These are phyloP conservation scores for Phylloporus arenicola DNA, from an alignment of 768 basidiomycete genomes.

Conservation along the genomic window DNA sequence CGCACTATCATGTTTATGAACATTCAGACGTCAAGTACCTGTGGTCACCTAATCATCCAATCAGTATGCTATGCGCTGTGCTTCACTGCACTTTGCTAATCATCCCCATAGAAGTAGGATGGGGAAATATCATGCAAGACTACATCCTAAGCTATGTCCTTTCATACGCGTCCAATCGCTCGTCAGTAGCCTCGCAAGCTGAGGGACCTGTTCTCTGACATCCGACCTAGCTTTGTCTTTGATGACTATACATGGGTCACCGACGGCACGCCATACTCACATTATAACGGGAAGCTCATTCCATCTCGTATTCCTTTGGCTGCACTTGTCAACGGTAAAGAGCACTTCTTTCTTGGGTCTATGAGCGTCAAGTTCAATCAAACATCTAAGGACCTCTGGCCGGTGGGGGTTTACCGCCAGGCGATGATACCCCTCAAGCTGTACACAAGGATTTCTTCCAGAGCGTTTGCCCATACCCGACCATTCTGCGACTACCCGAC, in stretches of 20 bases:
- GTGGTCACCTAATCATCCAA: conserved; percentile 43
- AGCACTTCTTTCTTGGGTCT: not conserved
- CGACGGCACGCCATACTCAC: conserved; percentile 31
- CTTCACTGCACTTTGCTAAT: not conserved
- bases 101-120: conserved; percentile 27
- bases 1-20: conserved; percentile 36
- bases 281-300: conserved; percentile 30
- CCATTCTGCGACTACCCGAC: conserved; percentile 26
- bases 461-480: conserved; percentile 33
- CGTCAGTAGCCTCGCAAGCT: conserved; percentile 20
- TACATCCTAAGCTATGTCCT: conserved; percentile 31
- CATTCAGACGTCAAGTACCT: conserved; percentile 35
- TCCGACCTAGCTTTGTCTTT: conserved; percentile 32
- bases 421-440: conserved; percentile 27
- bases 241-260: conserved; percentile 39
- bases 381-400: conserved; percentile 32
- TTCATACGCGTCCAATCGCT: conserved; percentile 29
- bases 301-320: conserved; percentile 36
- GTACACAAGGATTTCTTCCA: conserved; percentile 35
- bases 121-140: conserved; percentile 38
- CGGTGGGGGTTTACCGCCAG: conserved; percentile 32
- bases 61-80: not conserved
- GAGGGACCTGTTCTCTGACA: not conserved
- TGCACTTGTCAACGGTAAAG: conserved; percentile 32
- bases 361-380: not conserved